phyloP scores from a whole-genome alignment of 305 asterid genomes.

The Striga hermonthica region DNA sequence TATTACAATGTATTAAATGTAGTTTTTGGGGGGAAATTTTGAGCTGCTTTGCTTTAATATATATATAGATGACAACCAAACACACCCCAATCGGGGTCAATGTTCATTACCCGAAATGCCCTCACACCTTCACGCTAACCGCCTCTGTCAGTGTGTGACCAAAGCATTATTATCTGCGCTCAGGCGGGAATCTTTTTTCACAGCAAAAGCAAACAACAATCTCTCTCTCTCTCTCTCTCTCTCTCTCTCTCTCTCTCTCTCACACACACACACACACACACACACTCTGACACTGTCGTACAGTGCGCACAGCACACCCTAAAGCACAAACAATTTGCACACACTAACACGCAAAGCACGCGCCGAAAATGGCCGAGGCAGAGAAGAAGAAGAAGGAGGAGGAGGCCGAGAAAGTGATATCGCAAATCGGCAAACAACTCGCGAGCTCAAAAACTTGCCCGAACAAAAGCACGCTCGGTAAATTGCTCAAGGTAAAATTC shows the following conservation, averaged over 20 bases:
- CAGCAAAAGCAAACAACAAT: too few relatives aligned
- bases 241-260: conserved; percentile 5
- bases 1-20: too few relatives aligned
- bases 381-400: conserved; percentile 26
- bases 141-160: too few relatives aligned
- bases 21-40: too few relatives aligned
- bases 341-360: conserved; percentile 17
- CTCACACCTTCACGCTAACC: not conserved
- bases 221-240: not conserved
- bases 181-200: conserved; percentile 36
- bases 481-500: conserved; percentile 59
- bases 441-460: conserved; percentile 50
- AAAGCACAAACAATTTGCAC: conserved; percentile 10
- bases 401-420: conserved; percentile 40
- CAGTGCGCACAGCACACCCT: not conserved
- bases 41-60: too few relatives aligned
- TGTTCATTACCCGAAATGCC: not conserved
- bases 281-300: not conserved
- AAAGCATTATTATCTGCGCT: not conserved
- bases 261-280: too few relatives aligned
- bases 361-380: conserved; percentile 48
- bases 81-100: not conserved
- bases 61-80: too few relatives aligned
- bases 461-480: conserved; percentile 51
- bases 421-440: conserved; percentile 51